phyloP scores from a whole-genome alignment of 257 asterid genomes.

The Plantago elongata region DNA sequence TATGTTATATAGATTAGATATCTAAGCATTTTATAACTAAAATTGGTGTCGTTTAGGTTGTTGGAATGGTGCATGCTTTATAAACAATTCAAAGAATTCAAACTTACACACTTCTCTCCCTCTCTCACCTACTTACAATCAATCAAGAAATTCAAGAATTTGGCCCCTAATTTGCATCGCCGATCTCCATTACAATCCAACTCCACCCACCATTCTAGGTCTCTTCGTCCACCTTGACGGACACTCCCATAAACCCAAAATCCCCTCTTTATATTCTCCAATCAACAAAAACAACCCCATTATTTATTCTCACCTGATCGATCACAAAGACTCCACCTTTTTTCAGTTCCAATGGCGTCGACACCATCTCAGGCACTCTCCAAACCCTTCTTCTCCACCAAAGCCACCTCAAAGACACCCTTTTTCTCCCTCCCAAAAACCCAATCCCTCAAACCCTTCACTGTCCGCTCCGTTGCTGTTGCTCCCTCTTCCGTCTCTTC shows the following conservation, averaged over 20 bases:
- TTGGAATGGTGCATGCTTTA: too few relatives aligned
- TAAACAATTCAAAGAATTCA: too few relatives aligned
- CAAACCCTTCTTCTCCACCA: constrained; percentile 57
- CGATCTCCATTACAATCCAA: neutral
- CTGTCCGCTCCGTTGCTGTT: constrained; percentile 53
- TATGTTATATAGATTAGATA: too few relatives aligned
- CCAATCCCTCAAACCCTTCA: constrained; percentile 32
- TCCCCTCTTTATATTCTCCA: constrained; percentile 1
- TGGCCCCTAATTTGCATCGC: constrained; percentile 25
- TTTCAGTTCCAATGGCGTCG: constrained; percentile 41
- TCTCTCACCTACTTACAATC: neutral
- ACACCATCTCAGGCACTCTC: constrained; percentile 50
- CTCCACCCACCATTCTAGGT: constrained; percentile 19
- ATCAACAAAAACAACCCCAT: neutral
- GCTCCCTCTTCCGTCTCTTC: constrained; percentile 36
- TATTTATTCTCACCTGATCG: neutral
- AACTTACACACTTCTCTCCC: too few relatives aligned
- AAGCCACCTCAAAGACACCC: constrained; percentile 39
- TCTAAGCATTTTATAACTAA: too few relatives aligned
- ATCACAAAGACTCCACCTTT: neutral
- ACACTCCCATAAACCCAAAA: constrained; percentile 34
- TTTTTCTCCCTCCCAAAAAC: constrained; percentile 33
- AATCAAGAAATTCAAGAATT: too few relatives aligned
- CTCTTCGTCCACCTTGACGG: constrained; percentile 58
- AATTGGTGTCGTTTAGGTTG: too few relatives aligned